A percentile compares a stretch with the other conserved stretches of the same genome.
These are phyloP conservation scores for Pythium brassicae DNA, from an alignment of 352 stramenopile genomes.

Conservation along the genomic window DNA sequence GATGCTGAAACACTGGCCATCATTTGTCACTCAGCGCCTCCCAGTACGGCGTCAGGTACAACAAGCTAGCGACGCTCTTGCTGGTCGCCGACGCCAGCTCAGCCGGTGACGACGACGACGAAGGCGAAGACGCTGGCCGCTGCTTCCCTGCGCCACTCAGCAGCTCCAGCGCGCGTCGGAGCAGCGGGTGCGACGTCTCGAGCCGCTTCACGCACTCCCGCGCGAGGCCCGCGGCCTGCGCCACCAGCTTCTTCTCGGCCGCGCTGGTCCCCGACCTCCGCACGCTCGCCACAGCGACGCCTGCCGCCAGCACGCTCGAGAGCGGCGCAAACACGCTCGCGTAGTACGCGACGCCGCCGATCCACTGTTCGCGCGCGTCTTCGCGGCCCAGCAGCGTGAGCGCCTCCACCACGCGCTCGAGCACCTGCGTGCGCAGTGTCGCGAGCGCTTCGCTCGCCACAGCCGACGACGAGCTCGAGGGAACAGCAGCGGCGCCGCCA, in stretches of 20 bases:
- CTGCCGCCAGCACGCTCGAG: conserved; percentile 37
- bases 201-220: conserved; percentile 16
- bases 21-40: conserved; percentile 7
- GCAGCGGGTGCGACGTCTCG: conserved; percentile 30
- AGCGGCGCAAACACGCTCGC: conserved; percentile 54
- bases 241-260: conserved; percentile 7
- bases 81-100: neutral
- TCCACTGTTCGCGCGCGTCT: conserved; percentile 28
- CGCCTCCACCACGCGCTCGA: conserved; percentile 21
- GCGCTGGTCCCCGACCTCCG: conserved; percentile 7
- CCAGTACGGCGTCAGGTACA: conserved; percentile 52
- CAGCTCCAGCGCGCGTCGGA: conserved; percentile 28
- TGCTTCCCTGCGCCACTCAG: conserved; percentile 12
- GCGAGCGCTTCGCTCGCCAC: conserved; percentile 5
- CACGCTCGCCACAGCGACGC: conserved; percentile 30
- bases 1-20: neutral
- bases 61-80: conserved; percentile 21
- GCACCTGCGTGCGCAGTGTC: conserved; percentile 25
- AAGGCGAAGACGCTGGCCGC: neutral
- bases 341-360: conserved; percentile 68
- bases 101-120: neutral
- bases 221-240: conserved; percentile 10
- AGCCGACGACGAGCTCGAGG: neutral
- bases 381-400: conserved; percentile 6
- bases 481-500: neutral